Evolutionary conservation across 1,139 yeast genomes (phyloP).

Genomic region (Arxiozyma bovina): DNA sequence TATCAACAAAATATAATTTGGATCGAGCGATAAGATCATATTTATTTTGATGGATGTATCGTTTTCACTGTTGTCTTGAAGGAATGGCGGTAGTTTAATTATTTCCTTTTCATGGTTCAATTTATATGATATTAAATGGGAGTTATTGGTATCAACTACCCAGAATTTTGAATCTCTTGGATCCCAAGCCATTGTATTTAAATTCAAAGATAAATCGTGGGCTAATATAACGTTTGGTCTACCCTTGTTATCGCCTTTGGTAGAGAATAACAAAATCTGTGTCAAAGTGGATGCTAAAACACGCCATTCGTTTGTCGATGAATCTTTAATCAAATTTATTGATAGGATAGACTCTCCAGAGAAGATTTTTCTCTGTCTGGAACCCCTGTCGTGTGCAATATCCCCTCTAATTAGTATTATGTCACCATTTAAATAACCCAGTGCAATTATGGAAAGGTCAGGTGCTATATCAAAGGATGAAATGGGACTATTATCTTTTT

Average conservation of each 20-base stretch:
- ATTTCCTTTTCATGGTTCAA: conserved; percentile 48
- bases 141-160: conserved; percentile 10
- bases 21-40: conserved; percentile 35
- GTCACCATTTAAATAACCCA: conserved; percentile 85
- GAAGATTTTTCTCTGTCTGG: conserved; percentile 72
- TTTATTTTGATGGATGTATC: conserved; percentile 39
- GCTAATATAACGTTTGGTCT: conserved; percentile 58
- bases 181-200: conserved; percentile 51
- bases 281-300: conserved; percentile 39
- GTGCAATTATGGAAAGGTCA: conserved; percentile 58
- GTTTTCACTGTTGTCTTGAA: conserved; percentile 32
- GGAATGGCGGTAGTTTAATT: conserved; percentile 36
- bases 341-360: conserved; percentile 79
- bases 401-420: conserved; percentile 83
- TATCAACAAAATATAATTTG: conserved; percentile 38
- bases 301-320: conserved; percentile 5
- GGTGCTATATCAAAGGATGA: conserved; percentile 52
- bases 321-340: conserved; percentile 31
- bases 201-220: conserved; percentile 54
- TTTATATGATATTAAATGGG: conserved; percentile 22
- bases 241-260: conserved; percentile 71
- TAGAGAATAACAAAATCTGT: conserved; percentile 61
- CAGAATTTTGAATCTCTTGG: conserved; percentile 13
- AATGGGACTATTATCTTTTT: conserved; percentile 62
- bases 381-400: conserved; percentile 76